Evolutionary conservation across 371 early-diverging fungal genomes (phyloP).

Genomic region (Saksenaea oblongispora): DNA sequence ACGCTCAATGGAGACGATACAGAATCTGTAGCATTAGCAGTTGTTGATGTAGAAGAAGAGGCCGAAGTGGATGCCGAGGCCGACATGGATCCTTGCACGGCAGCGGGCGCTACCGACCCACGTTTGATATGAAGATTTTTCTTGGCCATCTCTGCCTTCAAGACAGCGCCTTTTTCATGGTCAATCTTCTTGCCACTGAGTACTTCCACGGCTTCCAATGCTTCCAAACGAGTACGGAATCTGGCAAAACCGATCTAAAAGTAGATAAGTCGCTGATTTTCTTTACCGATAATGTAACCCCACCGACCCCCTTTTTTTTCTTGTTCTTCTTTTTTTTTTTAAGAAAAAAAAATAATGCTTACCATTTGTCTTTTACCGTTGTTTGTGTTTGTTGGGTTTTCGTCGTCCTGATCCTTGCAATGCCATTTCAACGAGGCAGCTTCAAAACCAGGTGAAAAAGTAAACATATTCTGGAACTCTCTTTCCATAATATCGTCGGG

Average conservation of each 20-base stretch:
- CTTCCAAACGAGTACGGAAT: conserved; percentile 84
- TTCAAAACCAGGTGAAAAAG: conserved; percentile 91
- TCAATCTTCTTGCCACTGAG: conserved; percentile 88
- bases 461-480: conserved; percentile 97
- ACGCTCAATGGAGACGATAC: conserved; percentile 8
- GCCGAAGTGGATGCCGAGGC: conserved; percentile 7
- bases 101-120: conserved; percentile 17
- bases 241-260: conserved; percentile 90
- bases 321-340: too few species aligned
- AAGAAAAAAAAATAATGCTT: conserved; percentile 31
- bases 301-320: not conserved
- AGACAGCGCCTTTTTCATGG: conserved; percentile 76
- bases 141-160: conserved; percentile 97
- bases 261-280: not conserved
- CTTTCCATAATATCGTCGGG: conserved; percentile 95
- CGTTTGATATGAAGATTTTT: conserved; percentile 87
- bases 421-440: conserved; percentile 90
- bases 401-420: conserved; percentile 61
- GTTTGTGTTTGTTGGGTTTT: conserved; percentile 25
- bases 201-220: conserved; percentile 84
- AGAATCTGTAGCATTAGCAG: conserved; percentile 2
- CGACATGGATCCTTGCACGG: conserved; percentile 6
- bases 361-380: conserved; percentile 80
- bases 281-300: not conserved
- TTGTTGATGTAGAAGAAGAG: conserved; percentile 10